Conservation (phyloP, 1,284 basidiomycete genomes). For the Mycosarcoma mackinlayi region DNA sequence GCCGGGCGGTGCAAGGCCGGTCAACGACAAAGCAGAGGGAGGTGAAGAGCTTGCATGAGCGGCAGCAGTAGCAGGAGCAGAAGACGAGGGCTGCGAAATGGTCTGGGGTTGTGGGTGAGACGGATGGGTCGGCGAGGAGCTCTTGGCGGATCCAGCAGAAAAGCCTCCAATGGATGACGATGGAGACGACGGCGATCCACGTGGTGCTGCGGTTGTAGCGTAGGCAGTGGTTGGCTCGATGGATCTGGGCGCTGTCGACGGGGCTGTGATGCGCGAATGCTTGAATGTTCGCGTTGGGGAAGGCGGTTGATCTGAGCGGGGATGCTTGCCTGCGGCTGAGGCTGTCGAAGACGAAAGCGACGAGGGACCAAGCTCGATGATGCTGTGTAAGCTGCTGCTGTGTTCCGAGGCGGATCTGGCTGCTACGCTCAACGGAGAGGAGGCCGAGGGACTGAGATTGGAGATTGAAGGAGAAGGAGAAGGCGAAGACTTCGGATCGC, state of each 20-base stretch:
- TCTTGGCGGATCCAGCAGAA: slow-evolving; percentile 8
- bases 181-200: slow-evolving; percentile 6
- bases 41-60: slow-evolving; percentile 34
- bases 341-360: slow-evolving; percentile 19
- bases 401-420: slow-evolving; percentile 22
- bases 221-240: not conserved
- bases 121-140: slow-evolving; percentile 13
- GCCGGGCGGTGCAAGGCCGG: slow-evolving; percentile 18
- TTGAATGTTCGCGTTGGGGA: slow-evolving; percentile 40
- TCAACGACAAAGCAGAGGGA: slow-evolving; percentile 20
- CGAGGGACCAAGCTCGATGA: slow-evolving; percentile 23
- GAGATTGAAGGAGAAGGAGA: slow-evolving; percentile 29
- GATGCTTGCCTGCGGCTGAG: slow-evolving; percentile 29
- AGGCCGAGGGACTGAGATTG: slow-evolving; percentile 30
- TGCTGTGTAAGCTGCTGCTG: slow-evolving; percentile 32
- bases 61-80: slow-evolving; percentile 1
- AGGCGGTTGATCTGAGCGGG: slow-evolving; percentile 34
- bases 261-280: slow-evolving; percentile 24
- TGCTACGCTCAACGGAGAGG: slow-evolving; percentile 32
- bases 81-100: slow-evolving; percentile 16
- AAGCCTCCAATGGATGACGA: slow-evolving; percentile 14
- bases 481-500: slow-evolving; percentile 45
- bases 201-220: slow-evolving; percentile 4
- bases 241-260: slow-evolving; percentile 1
- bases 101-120: slow-evolving; percentile 14